Conservation (phyloP, 1,284 basidiomycete species). For the Ceratobasidium sp. region DNA sequence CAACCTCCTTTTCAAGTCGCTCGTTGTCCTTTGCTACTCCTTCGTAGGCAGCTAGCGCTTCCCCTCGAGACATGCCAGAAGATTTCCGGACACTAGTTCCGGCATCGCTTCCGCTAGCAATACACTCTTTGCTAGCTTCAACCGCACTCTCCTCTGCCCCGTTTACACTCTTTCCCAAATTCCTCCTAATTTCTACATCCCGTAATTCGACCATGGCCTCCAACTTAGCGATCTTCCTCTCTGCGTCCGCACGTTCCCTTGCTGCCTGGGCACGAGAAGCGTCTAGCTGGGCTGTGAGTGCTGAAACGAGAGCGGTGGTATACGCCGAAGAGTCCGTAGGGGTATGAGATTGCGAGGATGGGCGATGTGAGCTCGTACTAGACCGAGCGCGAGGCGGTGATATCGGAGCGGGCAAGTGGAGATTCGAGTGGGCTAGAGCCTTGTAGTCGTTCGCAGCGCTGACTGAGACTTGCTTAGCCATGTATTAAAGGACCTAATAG, state of each 20-base stretch:
- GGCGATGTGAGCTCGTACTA: background rate
- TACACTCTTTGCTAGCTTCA: background rate
- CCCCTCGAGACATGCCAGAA: slow-evolving; percentile 33
- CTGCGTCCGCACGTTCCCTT: slow-evolving; percentile 16
- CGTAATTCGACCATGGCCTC: slow-evolving; percentile 40
- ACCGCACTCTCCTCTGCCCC: background rate
- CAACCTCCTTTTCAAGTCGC: slow-evolving; percentile 33
- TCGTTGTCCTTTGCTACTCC: slow-evolving; percentile 30
- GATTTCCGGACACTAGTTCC: background rate
- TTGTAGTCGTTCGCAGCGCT: slow-evolving; percentile 42
- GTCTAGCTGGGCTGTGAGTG: slow-evolving; percentile 30
- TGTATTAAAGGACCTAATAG: too few species aligned
- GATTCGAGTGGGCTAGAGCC: slow-evolving; percentile 35
- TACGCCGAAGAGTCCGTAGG: slow-evolving; percentile 28
- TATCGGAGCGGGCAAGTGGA: slow-evolving; percentile 29
- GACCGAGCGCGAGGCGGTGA: slow-evolving; percentile 29
- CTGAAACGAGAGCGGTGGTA: slow-evolving; percentile 29
- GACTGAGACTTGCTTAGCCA: background rate
- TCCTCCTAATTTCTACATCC: slow-evolving; percentile 33
- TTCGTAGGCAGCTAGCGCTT: slow-evolving; percentile 32
- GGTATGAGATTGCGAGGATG: background rate
- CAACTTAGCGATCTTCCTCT: slow-evolving; percentile 22
- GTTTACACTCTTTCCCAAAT: slow-evolving; percentile 24
- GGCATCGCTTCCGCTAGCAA: slow-evolving; percentile 5
- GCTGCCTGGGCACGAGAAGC: slow-evolving; percentile 22